Percentiles rank a stretch among this genome's conserved stretches.
Evolutionary conservation across 2,329 filamentous ascomycete species (phyloP).

Genomic region (Monilinia aucupariae): DNA sequence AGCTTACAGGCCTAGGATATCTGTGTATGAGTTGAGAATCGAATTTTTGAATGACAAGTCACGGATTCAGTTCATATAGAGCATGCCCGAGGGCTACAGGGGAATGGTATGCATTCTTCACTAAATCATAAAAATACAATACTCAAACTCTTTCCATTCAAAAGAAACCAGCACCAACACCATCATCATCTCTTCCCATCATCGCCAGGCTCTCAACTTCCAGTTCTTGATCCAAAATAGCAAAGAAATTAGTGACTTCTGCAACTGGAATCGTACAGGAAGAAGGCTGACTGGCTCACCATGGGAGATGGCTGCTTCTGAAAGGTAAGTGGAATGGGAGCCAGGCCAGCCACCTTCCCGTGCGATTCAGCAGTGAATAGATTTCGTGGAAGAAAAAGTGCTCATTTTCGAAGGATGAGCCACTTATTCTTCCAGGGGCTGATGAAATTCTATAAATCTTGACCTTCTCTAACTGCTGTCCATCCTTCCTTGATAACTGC

Average conservation of each 20-base stretch:
- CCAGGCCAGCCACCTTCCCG: conserved; percentile 47
- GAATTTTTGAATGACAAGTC: neutral
- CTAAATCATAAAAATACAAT: neutral
- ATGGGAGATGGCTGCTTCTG: too few species aligned
- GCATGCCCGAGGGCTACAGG: neutral
- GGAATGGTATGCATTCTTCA: neutral
- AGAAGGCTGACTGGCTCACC: too few species aligned
- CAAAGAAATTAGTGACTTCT: too few species aligned
- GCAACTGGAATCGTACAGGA: too few species aligned
- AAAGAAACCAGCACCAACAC: neutral
- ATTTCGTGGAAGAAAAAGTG: conserved; percentile 93
- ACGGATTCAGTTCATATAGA: neutral
- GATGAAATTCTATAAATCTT: conserved; percentile 60
- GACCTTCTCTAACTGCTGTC: conserved; percentile 83
- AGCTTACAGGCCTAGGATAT: neutral
- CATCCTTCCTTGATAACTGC: conserved; percentile 75
- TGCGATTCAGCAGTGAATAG: too few species aligned
- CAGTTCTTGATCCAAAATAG: too few species aligned
- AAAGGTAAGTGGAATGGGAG: too few species aligned
- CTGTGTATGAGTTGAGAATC: neutral
- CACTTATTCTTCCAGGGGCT: conserved; percentile 86
- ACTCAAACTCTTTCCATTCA: neutral
- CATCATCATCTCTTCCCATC: conserved; percentile 43
- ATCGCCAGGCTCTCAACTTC: conserved; percentile 48
- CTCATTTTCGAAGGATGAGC: conserved; percentile 84